phyloP scores from a whole-genome alignment of 2,329 filamentous ascomycete species.

The Penicillium psychrosexuale region DNA sequence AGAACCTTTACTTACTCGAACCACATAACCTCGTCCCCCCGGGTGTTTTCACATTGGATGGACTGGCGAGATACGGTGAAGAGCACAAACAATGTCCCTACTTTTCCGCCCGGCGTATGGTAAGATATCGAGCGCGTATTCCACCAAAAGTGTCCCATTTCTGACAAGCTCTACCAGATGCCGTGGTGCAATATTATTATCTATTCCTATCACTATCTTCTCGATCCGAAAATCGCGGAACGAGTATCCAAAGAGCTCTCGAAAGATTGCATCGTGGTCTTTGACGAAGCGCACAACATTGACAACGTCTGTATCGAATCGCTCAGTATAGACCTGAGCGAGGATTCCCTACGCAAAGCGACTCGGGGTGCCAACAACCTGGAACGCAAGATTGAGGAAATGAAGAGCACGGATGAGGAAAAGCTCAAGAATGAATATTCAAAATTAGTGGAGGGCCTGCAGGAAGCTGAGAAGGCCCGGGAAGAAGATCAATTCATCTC shows the following conservation, averaged over 20 bases:
- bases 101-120: slow-evolving; percentile 92
- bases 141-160: neutral
- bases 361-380: slow-evolving; percentile 86
- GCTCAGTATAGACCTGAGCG: slow-evolving; percentile 91
- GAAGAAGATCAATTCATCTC: slow-evolving; percentile 97
- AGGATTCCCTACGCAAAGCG: slow-evolving; percentile 88
- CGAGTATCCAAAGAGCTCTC: slow-evolving; percentile 91
- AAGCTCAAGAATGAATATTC: slow-evolving; percentile 94
- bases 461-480: slow-evolving; percentile 81
- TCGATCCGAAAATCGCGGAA: slow-evolving; percentile 97
- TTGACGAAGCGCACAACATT: slow-evolving; percentile 98
- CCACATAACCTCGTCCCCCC: slow-evolving; percentile 92
- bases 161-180: slow-evolving; percentile 61
- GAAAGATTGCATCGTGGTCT: slow-evolving; percentile 97
- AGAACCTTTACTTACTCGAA: slow-evolving; percentile 92
- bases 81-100: slow-evolving; percentile 97
- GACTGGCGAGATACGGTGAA: slow-evolving; percentile 83
- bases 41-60: slow-evolving; percentile 93
- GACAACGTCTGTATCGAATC: slow-evolving; percentile 99
- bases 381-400: slow-evolving; percentile 84
- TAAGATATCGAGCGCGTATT: slow-evolving; percentile 37
- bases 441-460: slow-evolving; percentile 87
- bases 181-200: slow-evolving; percentile 99
- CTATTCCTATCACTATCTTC: slow-evolving; percentile 96
- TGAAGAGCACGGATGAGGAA: slow-evolving; percentile 92